Base-by-base conservation (phyloP, 202 grass and related monocot species). In the Eragrostis tef region DNA sequence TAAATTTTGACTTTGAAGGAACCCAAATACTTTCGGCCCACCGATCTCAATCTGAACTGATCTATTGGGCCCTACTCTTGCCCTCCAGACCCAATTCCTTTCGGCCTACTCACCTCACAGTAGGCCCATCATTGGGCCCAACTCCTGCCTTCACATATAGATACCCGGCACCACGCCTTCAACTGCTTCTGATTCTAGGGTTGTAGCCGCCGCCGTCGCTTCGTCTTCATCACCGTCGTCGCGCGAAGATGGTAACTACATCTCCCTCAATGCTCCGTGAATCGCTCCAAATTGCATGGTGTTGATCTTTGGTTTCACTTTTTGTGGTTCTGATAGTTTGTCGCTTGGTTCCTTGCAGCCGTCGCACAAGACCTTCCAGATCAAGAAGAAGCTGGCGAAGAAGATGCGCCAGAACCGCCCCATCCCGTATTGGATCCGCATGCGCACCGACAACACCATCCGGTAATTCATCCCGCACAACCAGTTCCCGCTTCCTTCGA, bases 331-430 rank as follows among this genome's bases (percentile, higher is more conserved):
- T 74, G 51, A 58, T 39, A 3, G 4, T 8, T 39, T 15, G 46
- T 31, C 29, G 25, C n/a, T 48, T 17, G 51, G 20, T 6, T 25
- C 19, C 24, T 3, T 70, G 46, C 82, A 89, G 87, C 81, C 81
- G 62, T 89, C 87, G n/a, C 76, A 89, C 81, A 89, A 89, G 87
- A 85, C 81, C 1, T 89, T 89, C 56, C 63, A 14, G 67, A 74
- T 89, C 7, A 85, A 88, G 86, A 74, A 88, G 80, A 84, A 87
- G 73, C 54, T 87, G 7, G 86, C 86, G 22, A 88, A 84, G 75
- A 88, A 89, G 81, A 89, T 89, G 81, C 76, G 87, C 68, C 87
- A 85, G 81, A 89, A 89, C 50, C 87, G 62, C 76, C 87, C 87
- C 48, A 89, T 89, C 81, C 87, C 87, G 5, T 77, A 89, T 70